Conservation (phyloP, 1,284 basidiomycete genomes). For the Cutaneotrichosporon sp. region DNA sequence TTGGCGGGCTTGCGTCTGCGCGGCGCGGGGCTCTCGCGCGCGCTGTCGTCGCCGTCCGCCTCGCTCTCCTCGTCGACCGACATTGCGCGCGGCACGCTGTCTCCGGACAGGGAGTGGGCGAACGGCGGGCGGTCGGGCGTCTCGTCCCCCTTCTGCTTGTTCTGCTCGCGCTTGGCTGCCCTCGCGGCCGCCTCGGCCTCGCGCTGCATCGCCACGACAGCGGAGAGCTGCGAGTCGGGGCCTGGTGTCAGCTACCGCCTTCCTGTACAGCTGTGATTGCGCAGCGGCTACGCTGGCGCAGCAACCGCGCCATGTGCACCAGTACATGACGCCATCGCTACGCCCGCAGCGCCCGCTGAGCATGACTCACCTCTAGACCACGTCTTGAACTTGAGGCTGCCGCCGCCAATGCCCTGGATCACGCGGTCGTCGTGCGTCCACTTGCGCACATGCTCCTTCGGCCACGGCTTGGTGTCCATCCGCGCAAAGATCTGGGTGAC, state of each 20-base stretch:
- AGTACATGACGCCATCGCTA: no score
- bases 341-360: no score
- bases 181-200: conserved; percentile 37
- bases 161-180: conserved; percentile 25
- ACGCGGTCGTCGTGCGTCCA: conserved; percentile 36
- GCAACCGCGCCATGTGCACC: no score
- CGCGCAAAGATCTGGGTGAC: conserved; percentile 46
- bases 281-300: no score
- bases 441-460: conserved; percentile 38
- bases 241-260: conserved; percentile 30
- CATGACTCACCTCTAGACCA: conserved; percentile 43
- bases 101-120: conserved; percentile 20
- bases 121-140: conserved; percentile 24
- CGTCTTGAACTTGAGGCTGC: conserved; percentile 42
- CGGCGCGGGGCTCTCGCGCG: conserved; percentile 16
- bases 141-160: conserved; percentile 15
- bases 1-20: conserved; percentile 18
- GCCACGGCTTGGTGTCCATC: conserved; percentile 41
- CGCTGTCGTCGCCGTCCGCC: conserved; percentile 32
- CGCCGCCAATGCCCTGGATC: conserved; percentile 41
- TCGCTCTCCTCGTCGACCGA: conserved; percentile 21
- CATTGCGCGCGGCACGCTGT: conserved; percentile 19
- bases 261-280: no score
- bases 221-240: conserved; percentile 41
- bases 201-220: conserved; percentile 38